Percentiles rank a stretch among this genome's conserved stretches.
Evolutionary conservation across 2,329 filamentous ascomycete species (phyloP).

Genomic region (Tolypocladium ophioglossoides): DNA sequence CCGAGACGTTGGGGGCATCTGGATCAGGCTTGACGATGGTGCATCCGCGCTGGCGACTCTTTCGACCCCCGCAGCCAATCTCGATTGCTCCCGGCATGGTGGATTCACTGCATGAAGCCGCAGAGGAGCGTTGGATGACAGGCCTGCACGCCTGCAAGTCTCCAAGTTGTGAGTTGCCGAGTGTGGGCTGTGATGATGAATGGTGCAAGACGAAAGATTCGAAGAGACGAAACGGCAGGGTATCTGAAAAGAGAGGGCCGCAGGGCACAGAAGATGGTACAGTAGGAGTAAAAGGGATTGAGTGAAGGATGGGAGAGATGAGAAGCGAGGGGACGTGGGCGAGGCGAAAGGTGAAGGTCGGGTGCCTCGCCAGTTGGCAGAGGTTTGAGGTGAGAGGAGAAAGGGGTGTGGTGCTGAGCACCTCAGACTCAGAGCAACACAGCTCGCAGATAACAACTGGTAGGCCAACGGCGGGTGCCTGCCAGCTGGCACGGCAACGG

Average conservation of each 20-base stretch:
- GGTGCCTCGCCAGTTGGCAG: not conserved
- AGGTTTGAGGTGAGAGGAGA: not conserved
- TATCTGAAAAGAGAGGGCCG: not conserved
- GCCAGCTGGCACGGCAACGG: not conserved
- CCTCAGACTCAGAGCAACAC: not conserved
- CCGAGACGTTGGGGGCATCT: conserved; percentile 5
- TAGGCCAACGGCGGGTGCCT: not conserved
- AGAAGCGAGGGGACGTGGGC: not conserved
- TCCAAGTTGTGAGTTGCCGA: not conserved
- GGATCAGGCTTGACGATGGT: conserved; percentile 15
- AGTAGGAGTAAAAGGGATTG: not conserved
- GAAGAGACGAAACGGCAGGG: not conserved
- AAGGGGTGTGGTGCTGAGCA: not conserved
- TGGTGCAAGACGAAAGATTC: no score
- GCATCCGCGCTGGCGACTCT: not conserved
- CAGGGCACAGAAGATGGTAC: not conserved
- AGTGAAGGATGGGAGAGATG: not conserved
- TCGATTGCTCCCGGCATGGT: not conserved
- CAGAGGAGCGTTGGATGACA: not conserved
- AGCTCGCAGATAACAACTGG: not conserved
- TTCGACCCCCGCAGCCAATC: not conserved
- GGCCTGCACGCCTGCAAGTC: not conserved
- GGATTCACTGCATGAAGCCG: not conserved
- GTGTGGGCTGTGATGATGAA: not conserved
- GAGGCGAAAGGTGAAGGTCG: not conserved